These are phyloP conservation scores for Barbatosphaeria neglecta DNA, from an alignment of 495 filamentous ascomycete species.

Conservation along the genomic window DNA sequence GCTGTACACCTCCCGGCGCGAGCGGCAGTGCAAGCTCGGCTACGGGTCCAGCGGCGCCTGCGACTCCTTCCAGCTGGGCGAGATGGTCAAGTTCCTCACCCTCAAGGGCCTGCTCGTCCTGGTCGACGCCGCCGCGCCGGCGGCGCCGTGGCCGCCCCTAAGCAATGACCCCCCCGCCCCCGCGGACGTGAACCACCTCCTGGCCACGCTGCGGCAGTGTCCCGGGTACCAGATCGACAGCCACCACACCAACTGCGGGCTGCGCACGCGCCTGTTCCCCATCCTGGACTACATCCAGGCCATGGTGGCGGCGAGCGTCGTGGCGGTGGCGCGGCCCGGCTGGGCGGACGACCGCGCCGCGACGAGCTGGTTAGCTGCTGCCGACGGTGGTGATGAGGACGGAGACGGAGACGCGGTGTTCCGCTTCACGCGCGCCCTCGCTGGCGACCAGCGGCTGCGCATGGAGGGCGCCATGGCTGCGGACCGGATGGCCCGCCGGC, in stretches of 20 bases:
- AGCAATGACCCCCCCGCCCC: no score
- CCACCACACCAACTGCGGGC: constrained; percentile 67
- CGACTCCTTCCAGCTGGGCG: constrained; percentile 77
- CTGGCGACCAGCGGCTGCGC: constrained; percentile 25
- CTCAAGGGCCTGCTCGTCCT: constrained; percentile 39
- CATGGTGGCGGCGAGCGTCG: constrained; percentile 26
- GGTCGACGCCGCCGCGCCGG: constrained; percentile 28
- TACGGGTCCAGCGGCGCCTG: constrained; percentile 66
- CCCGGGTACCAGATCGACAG: constrained; percentile 71
- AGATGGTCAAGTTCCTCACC: constrained; percentile 71
- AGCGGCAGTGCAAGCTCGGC: constrained; percentile 61
- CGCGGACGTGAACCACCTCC: constrained; percentile 20
- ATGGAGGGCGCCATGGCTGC: constrained; percentile 26
- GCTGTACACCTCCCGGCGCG: constrained; percentile 51
- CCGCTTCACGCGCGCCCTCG: constrained; percentile 24
- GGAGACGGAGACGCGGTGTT: constrained; percentile 18
- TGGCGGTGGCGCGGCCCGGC: constrained; percentile 31
- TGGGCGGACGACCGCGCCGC: constrained; percentile 31
- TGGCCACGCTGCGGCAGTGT: constrained; percentile 32
- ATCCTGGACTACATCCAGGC: constrained; percentile 54
- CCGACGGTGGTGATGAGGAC: not conserved
- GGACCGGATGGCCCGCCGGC: constrained; percentile 28
- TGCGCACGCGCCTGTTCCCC: constrained; percentile 54
- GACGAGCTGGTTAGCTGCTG: constrained; percentile 19
- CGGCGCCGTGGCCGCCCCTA: no score